Evolutionary conservation across 768 basidiomycete genomes (phyloP), one percentile per base, ranked within the genome.

Genomic region (Paxillus rubicundulus): DNA sequence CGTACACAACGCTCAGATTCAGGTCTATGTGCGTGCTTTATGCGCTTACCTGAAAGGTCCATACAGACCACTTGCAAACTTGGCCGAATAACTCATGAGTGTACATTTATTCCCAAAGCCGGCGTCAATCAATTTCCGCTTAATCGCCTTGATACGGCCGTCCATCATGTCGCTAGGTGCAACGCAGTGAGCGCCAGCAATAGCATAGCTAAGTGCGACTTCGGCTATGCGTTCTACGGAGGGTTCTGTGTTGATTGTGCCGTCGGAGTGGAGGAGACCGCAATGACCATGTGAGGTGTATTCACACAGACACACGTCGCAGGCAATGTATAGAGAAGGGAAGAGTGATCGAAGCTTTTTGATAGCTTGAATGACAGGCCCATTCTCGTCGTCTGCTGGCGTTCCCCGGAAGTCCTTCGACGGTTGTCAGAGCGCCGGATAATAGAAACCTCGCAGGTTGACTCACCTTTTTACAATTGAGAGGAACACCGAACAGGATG

Each of bases 81-180:
- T 99, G 55, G 97, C 97, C 9, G 92, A 90, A 67, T 99, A 99
- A 41, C 87, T 85, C 97, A 99, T 98, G 47, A 99, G 77, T 6
- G 88, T 87, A 69, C 90, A 93, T 64, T 82, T 82, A 72, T 98
- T 98, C 9, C 86, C 94, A 41, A 84, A 77, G 16, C 93, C 92
- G 39, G 80, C 80, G 53, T 91, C 86, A 53, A 98, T 91, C 50
- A 99, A 75, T 3, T 77, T 80, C 34, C 82, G 77, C 69, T 99
- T 99, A 72, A 99, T 98, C 13, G 84, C 84, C 56, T 82, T 84
- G 57, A 99, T 85, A 17, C 96, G 79, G 0, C 96, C 97, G 66
- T 99, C 97, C 94, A 98, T 98, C 97, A 99, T 99, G 70, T 98
- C 97, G 64, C 94, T 97, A 7, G 97, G 97, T 2, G 97, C 97